Evolutionary conservation across 2,329 filamentous ascomycete genomes (phyloP).

Genomic region (Exophiala sp.): DNA sequence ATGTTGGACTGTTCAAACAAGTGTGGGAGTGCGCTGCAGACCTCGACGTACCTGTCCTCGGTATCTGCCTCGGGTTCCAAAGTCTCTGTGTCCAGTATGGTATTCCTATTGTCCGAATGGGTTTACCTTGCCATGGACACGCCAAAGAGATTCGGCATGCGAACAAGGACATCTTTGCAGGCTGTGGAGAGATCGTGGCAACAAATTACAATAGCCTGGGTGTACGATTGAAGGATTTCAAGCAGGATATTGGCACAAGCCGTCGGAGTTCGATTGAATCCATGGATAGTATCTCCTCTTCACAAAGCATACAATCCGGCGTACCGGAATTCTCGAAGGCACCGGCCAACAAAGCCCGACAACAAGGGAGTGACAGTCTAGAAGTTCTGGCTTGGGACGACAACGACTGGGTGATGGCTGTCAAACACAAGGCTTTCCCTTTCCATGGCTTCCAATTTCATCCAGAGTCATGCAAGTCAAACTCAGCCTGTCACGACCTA

Average conservation of each 20-base stretch:
- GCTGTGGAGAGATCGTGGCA: constrained; percentile 59
- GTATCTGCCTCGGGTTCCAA: constrained; percentile 87
- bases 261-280: constrained; percentile 20
- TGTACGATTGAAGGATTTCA: constrained; percentile 11
- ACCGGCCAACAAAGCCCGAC: constrained; percentile 36
- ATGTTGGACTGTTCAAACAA: constrained; percentile 76
- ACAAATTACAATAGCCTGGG: constrained; percentile 57
- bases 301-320: constrained; percentile 16
- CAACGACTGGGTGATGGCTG: constrained; percentile 69
- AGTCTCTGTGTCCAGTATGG: constrained; percentile 69
- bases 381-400: constrained; percentile 61
- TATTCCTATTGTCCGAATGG: constrained; percentile 61
- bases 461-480: constrained; percentile 82
- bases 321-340: not conserved
- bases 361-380: constrained; percentile 28
- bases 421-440: constrained; percentile 64
- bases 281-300: constrained; percentile 12
- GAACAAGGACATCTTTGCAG: constrained; percentile 62
- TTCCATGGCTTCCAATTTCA: constrained; percentile 91
- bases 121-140: constrained; percentile 78
- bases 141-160: constrained; percentile 64
- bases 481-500: constrained; percentile 58
- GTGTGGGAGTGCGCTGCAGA: constrained; percentile 66
- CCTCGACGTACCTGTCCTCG: constrained; percentile 70
- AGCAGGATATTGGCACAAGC: constrained; percentile 1